These are phyloP conservation scores for Elsinoe ampelina DNA, from an alignment of 2,329 filamentous ascomycete species.

Conservation along the genomic window DNA sequence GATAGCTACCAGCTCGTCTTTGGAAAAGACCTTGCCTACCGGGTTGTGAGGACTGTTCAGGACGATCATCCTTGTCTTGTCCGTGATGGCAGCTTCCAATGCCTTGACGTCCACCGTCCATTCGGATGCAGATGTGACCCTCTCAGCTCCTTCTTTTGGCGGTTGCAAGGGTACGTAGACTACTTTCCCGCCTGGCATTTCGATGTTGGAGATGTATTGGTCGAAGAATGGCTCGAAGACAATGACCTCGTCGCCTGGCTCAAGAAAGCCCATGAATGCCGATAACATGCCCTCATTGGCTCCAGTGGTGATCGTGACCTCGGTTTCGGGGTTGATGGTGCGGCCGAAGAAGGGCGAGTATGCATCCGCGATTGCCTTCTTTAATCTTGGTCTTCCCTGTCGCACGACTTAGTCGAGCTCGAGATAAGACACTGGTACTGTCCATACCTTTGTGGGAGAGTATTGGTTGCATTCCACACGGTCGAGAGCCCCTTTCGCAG, in stretches of 20 bases:
- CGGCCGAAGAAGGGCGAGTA: slow-evolving; percentile 86
- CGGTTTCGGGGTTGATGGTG: slow-evolving; percentile 73
- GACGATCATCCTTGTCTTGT: slow-evolving; percentile 93
- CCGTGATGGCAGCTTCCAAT: slow-evolving; percentile 70
- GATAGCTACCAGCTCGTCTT: slow-evolving; percentile 71
- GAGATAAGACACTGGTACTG: neutral
- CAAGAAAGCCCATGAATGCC: slow-evolving; percentile 96
- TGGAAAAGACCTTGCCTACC: slow-evolving; percentile 88
- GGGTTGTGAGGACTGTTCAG: slow-evolving; percentile 87
- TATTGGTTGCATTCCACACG: slow-evolving; percentile 98
- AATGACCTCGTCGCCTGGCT: slow-evolving; percentile 91
- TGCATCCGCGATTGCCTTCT: slow-evolving; percentile 84
- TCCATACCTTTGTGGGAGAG: slow-evolving; percentile 70
- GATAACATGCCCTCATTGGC: slow-evolving; percentile 91
- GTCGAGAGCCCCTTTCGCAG: slow-evolving; percentile 81
- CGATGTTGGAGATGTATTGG: slow-evolving; percentile 97
- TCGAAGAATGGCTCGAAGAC: slow-evolving; percentile 99
- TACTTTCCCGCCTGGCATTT: slow-evolving; percentile 93
- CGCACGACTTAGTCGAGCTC: neutral
- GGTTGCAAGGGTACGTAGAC: slow-evolving; percentile 94
- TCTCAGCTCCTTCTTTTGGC: slow-evolving; percentile 65
- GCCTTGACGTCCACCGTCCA: slow-evolving; percentile 82
- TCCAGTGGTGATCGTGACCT: slow-evolving; percentile 89
- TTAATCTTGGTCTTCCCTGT: slow-evolving; percentile 73
- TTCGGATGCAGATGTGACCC: slow-evolving; percentile 75